Evolutionary conservation across 108 stramenopile genomes (phyloP).

Genomic region (Pseudonitzschia delicatissima): DNA sequence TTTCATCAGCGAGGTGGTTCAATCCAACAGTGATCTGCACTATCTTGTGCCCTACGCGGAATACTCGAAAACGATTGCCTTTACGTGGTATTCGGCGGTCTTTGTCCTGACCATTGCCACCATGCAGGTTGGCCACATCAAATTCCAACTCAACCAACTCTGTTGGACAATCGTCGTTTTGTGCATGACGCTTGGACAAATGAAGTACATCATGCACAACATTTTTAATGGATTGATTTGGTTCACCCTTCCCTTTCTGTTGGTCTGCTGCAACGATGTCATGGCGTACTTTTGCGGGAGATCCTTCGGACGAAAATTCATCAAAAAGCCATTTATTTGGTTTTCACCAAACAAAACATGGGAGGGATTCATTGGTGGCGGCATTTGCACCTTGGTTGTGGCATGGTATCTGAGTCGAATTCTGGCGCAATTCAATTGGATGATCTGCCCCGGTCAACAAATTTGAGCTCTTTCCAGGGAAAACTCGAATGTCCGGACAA

Average conservation of each 20-base stretch:
- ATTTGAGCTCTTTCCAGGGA: slow-evolving; percentile 61
- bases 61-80: slow-evolving; percentile 64
- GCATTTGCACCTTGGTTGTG: slow-evolving; percentile 85
- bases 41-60: slow-evolving; percentile 52
- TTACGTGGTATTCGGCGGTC: slow-evolving; percentile 77
- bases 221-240: slow-evolving; percentile 98
- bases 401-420: slow-evolving; percentile 86
- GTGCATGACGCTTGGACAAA: slow-evolving; percentile 88
- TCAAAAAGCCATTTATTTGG: slow-evolving; percentile 82
- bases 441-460: slow-evolving; percentile 89
- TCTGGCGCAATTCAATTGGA: slow-evolving; percentile 82
- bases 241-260: slow-evolving; percentile 91
- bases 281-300: slow-evolving; percentile 96
- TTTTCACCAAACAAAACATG: slow-evolving; percentile 97
- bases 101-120: slow-evolving; percentile 94
- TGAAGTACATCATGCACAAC: slow-evolving; percentile 95
- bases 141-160: slow-evolving; percentile 94
- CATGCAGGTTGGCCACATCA: slow-evolving; percentile 86
- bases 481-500: slow-evolving; percentile 67
- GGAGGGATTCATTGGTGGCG: slow-evolving; percentile 83
- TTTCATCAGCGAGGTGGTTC: slow-evolving; percentile 64
- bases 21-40: slow-evolving; percentile 63
- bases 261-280: slow-evolving; percentile 95
- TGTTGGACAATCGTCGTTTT: slow-evolving; percentile 96
- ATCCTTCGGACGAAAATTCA: slow-evolving; percentile 90